These are phyloP conservation scores for Acacia confusa DNA, from an alignment of 306 rosid genomes.

Conservation along the genomic window DNA sequence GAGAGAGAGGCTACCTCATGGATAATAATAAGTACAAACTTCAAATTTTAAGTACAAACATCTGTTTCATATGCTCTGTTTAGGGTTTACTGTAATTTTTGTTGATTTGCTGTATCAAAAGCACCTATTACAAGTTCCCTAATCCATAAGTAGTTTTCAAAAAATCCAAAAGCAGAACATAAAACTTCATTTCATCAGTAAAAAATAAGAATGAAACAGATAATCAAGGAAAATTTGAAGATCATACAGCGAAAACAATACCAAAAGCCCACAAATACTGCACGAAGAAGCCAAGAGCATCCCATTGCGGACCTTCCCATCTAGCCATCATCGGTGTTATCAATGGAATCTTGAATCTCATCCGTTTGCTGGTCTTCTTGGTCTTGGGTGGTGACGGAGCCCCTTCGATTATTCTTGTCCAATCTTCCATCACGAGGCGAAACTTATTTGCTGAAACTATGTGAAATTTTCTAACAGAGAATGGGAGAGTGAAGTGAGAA, in stretches of 20 bases:
- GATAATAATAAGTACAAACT: too few relatives aligned
- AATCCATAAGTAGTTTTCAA: neutral
- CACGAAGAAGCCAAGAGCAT: constrained; percentile 58
- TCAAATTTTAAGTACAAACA: too few relatives aligned
- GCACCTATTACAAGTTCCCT: neutral
- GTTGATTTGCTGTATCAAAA: too few relatives aligned
- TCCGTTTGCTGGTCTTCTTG: constrained; percentile 33
- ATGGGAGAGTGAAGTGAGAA: constrained; percentile 38
- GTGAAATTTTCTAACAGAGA: constrained; percentile 41
- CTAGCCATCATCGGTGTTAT: constrained; percentile 22
- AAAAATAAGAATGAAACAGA: neutral
- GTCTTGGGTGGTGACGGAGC: constrained; percentile 47
- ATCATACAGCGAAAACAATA: constrained; percentile 64
- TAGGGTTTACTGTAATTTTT: too few relatives aligned
- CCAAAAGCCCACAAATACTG: constrained; percentile 82
- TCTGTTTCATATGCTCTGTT: too few relatives aligned
- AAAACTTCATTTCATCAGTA: neutral
- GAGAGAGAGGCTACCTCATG: too few relatives aligned
- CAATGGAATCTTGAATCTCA: constrained; percentile 33
- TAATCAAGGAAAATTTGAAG: neutral
- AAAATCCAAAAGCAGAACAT: neutral
- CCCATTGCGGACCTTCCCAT: constrained; percentile 90
- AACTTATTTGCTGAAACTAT: constrained; percentile 61
- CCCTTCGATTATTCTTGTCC: constrained; percentile 49
- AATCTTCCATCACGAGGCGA: constrained; percentile 56